Base-by-base conservation (phyloP, 495 filamentous ascomycete species). In the Lasiosphaeris hirsuta region DNA sequence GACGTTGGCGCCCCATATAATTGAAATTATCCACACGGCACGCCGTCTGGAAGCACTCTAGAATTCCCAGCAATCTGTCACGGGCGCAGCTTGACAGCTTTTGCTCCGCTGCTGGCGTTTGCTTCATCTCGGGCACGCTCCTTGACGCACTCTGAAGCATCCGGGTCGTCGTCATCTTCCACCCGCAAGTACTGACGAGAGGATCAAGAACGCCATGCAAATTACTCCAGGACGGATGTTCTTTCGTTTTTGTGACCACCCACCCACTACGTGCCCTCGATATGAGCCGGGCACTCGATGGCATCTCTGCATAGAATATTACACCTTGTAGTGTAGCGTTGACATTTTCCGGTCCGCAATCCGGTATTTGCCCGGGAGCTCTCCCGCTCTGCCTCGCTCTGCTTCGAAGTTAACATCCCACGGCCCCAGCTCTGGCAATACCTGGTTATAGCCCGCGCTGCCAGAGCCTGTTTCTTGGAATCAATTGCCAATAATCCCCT, bases 261-360 rank as follows among this genome's bases (percentile, higher is more conserved):
- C 53, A 33, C 23, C 53, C 41, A 10, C 53, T 35, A 36, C 33
- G 11, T 47, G 53, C 10, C 37, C 23, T 37, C 23, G 30, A 55
- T 45, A 46, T 55, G 53, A 55, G 53, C 53, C 53, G 53, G 42
- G 30, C 42, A 33, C 42, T 46, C 41, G 23, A 47, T 33, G 42
- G 42, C 53, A 55, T 55, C 46, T 2, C 23, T 30, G 23, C 23
- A 55, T 17, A 11, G 43, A 10, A 45, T 55, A 55, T 55, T 55
- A 42, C 23, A 45, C 30, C 41, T 46, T 42, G 13, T n/a, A 17
- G 41, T 55, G 53, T 19, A 55, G 46, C 53, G 23, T 41, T 55
- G 53, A 41, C 19, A 36, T 55, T 46, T 55, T 55, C 53, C 53
- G 23, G 53, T 45, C 53, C 40, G 41, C 43, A 55, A 10, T 34